These are phyloP conservation scores for Heterobasidion irregulare DNA, from an alignment of 1,284 basidiomycete species.

Conservation along the genomic window DNA sequence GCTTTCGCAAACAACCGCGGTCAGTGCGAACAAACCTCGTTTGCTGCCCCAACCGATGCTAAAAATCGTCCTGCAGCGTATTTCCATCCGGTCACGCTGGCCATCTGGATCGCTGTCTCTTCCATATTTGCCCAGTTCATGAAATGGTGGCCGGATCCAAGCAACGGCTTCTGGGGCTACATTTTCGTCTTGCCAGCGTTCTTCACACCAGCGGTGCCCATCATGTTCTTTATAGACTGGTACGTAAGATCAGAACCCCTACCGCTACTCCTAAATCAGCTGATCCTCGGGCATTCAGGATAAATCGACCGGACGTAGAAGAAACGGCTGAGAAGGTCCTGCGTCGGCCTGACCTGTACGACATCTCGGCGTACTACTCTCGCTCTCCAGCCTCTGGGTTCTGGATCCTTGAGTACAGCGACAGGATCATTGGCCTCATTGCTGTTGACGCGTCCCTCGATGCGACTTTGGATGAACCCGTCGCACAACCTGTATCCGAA, in stretches of 20 bases:
- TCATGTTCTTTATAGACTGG: constrained; percentile 70
- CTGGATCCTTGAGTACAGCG: constrained; percentile 59
- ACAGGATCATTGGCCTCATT: constrained; percentile 57
- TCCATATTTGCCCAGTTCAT: constrained; percentile 48
- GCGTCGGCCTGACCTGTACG: constrained; percentile 46
- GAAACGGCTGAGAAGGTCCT: constrained; percentile 43
- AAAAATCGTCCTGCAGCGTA: constrained; percentile 35
- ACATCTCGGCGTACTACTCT: constrained; percentile 51
- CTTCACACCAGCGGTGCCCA: constrained; percentile 51
- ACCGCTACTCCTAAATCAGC: no score
- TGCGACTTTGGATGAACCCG: constrained; percentile 22
- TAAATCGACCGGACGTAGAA: constrained; percentile 66
- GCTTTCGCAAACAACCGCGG: constrained; percentile 61
- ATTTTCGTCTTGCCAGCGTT: constrained; percentile 58
- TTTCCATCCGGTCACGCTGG: constrained; percentile 47
- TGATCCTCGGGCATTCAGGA: constrained; percentile 29
- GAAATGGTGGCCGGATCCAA: constrained; percentile 53
- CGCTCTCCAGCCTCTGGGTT: constrained; percentile 52
- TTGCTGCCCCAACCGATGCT: not conserved
- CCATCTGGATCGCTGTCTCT: constrained; percentile 53
- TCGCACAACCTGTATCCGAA: constrained; percentile 12
- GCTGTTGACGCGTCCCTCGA: constrained; percentile 54
- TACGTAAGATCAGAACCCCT: constrained; percentile 20
- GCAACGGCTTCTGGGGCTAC: constrained; percentile 36
- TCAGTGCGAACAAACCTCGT: constrained; percentile 20